Evolutionary conservation across 495 filamentous ascomycete species (phyloP), one percentile per base, ranked within the genome.

Genomic region (Aspergillus campestris): DNA sequence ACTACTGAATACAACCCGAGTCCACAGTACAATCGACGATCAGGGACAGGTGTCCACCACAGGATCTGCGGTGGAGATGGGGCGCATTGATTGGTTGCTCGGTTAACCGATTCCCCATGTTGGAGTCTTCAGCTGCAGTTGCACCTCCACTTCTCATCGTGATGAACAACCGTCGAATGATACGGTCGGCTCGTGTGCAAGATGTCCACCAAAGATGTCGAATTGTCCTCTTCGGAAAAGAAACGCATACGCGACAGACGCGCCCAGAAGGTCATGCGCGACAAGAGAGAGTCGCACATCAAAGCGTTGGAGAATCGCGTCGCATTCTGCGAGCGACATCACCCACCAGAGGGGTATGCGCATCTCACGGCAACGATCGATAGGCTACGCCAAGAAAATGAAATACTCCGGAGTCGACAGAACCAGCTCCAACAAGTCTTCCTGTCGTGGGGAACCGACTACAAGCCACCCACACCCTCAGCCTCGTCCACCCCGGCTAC

Each of bases 161-260:
- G 18, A 24, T 24, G 18, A 24, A 24, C 18, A 24, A 24, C 18
- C 18, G 4, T 4, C 18, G 2, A 24, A 24, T 24, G 18, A 24
- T 24, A 24, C 18, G 18, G 18, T 24, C 18, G 18, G 18, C 18
- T 24, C 18, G 18, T 24, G 18, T 24, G 18, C 18, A 24, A 24
- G 18, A 24, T 24, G 18, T 24, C 18, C 18, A 24, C 18, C 18
- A 24, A 24, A 24, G 18, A 24, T 24, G 18, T 24, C 18, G 18
- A 24, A 4, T 4, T 24, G 18, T 24, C 18, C 18, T 24, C 18
- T 24, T 24, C 18, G 18, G 49, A 52, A 28, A 52, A 44, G 12
- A 52, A 52, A 24, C 49, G 49, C 9, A 15, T 48, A 9, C 49
- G 49, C 18, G 49, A 52, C 11, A 31, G 49, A 11, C 34, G 33